These are phyloP conservation scores for Tolypocladium endophyticum DNA, from an alignment of 2,329 filamentous ascomycete genomes.

Conservation along the genomic window DNA sequence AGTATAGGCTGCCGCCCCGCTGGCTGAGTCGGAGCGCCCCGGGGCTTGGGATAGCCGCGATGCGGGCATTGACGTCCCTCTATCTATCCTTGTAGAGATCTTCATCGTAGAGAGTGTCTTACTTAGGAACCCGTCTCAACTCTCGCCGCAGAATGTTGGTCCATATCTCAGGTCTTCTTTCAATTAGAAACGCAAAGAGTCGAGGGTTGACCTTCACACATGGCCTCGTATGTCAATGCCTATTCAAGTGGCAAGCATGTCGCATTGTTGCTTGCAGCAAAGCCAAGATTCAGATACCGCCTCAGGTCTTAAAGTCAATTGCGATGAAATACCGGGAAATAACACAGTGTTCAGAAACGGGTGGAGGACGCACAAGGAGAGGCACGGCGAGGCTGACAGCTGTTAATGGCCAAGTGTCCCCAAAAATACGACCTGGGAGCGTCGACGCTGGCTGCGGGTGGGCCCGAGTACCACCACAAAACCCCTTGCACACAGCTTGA, in stretches of 20 bases:
- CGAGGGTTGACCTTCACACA: background rate
- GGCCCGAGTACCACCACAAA: background rate
- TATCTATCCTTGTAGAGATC: background rate
- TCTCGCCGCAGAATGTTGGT: background rate
- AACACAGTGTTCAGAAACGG: background rate
- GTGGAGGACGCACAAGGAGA: background rate
- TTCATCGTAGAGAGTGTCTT: background rate
- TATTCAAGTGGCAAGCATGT: background rate
- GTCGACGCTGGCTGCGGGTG: background rate
- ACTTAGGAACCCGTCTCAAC: no score
- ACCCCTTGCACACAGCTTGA: background rate
- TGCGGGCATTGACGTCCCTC: background rate
- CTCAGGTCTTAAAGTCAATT: no score
- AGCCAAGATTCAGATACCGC: background rate
- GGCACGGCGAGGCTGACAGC: background rate
- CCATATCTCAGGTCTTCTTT: background rate
- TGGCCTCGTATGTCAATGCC: background rate
- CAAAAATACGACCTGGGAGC: background rate
- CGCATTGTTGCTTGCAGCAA: background rate
- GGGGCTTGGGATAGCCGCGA: background rate
- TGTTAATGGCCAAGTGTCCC: background rate
- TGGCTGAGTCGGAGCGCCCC: background rate
- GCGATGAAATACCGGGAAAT: background rate
- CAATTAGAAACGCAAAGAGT: background rate
- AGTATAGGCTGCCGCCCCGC: background rate